Evolutionary conservation across 2,329 filamentous ascomycete genomes (phyloP), one percentile per base, ranked within the genome.

Genomic region (Aspergillus niger): DNA sequence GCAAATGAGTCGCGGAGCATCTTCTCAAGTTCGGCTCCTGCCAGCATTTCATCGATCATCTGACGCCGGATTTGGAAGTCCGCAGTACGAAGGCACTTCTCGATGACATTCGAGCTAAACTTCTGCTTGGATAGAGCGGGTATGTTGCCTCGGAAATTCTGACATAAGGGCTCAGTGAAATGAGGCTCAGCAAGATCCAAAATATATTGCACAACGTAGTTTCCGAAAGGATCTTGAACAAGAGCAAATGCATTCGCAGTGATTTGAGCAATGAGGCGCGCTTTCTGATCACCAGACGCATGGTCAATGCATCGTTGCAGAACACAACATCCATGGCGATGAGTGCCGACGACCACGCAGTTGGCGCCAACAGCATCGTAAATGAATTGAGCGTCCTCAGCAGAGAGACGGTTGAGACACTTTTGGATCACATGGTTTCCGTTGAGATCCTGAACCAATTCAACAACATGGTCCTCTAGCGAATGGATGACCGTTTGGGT

Each of bases 351-450:
- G 58, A 90, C 89, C 65, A 98, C 85, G 74, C 92, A 97, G 74
- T 95, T 85, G 57, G 84, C 84, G 65, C 93, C 94, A 65, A 98
- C 95, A 55, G 94, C 93, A 71, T 95, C 90, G 70, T 98, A 98
- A 74, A 99, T 98, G 82, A 99, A 99, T 75, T 96, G 89, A 11
- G 93, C 91, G 75, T 98, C 91, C 53, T 85, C 80, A 1, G 92
- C 83, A 65, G 87, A 89, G 41, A 99, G 88, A 76, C 96, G 96
- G 80, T 98, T 99, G 57, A 99, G 85, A 72, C 95, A 99, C 80
- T 99, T 99, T 80, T 99, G 95, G 66, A 99, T 97, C 71, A 99
- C 95, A 72, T 99, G 95, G 72, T 99, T 99, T 76, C 95, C 95
- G 73, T 99, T 99, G 56, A 99, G 83, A 70, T 99, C 95, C 76